Conservation (phyloP, 805 yeast genomes). For the Candida argentea region DNA sequence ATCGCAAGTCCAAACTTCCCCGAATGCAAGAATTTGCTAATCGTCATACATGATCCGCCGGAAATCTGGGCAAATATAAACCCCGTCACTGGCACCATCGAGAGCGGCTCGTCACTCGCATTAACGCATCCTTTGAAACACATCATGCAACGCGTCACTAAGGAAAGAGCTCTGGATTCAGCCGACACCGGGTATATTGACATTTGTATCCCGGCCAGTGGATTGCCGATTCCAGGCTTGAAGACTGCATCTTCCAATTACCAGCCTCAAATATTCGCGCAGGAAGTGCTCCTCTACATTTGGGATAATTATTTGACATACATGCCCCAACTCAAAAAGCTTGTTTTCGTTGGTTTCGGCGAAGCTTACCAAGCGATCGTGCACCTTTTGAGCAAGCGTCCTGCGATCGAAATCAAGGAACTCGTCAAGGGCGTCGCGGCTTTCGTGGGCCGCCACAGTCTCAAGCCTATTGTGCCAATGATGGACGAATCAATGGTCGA, state of each 20-base stretch:
- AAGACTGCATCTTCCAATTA: constrained; percentile 19
- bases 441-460: constrained; percentile 56
- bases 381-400: constrained; percentile 77
- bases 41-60: constrained; percentile 84
- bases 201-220: constrained; percentile 61
- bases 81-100: constrained; percentile 69
- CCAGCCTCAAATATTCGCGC: constrained; percentile 58
- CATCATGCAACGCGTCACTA: constrained; percentile 47
- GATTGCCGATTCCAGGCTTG: constrained; percentile 17
- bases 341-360: constrained; percentile 82
- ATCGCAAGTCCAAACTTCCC: constrained; percentile 64
- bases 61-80: constrained; percentile 84
- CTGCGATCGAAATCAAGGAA: constrained; percentile 41
- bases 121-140: constrained; percentile 59
- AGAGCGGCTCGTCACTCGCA: constrained; percentile 60
- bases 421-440: constrained; percentile 60
- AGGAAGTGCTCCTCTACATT: constrained; percentile 64
- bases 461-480: constrained; percentile 73
- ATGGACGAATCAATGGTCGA: constrained; percentile 85
- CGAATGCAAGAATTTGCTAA: constrained; percentile 50
- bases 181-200: constrained; percentile 62
- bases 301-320: constrained; percentile 89
- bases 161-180: constrained; percentile 15
- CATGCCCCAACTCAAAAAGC: constrained; percentile 51
- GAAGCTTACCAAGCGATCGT: constrained; percentile 83